A percentile compares a stretch with the other conserved stretches of the same genome.
Conservation (phyloP, 2,329 filamentous ascomycete genomes). For the Xylariaceae sp. region DNA sequence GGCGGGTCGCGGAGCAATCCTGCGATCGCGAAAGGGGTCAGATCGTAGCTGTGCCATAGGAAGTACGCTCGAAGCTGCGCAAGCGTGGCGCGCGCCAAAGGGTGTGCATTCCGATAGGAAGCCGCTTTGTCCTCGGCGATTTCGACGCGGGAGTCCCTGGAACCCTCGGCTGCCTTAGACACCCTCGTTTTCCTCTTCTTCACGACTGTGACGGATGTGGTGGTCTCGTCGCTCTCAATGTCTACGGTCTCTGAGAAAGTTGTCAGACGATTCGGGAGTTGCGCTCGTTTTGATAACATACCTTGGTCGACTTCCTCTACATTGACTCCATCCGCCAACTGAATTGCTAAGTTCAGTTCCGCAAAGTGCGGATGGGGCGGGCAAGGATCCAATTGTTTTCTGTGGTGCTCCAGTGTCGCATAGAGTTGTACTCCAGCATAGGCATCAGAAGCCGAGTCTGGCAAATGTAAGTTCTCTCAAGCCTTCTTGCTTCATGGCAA, state of each 20-base stretch:
- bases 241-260: slow-evolving; percentile 25
- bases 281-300: neutral
- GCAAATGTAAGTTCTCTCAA: slow-evolving; percentile 27
- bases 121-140: slow-evolving; percentile 41
- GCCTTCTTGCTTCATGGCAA: neutral
- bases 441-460: slow-evolving; percentile 76
- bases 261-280: slow-evolving; percentile 10
- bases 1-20: slow-evolving; percentile 57
- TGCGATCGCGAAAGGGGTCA: slow-evolving; percentile 49
- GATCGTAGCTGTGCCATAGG: slow-evolving; percentile 57
- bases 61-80: slow-evolving; percentile 55
- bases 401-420: slow-evolving; percentile 63
- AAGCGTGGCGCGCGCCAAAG: slow-evolving; percentile 9
- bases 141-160: slow-evolving; percentile 41
- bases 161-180: slow-evolving; percentile 3
- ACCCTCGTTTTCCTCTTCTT: neutral
- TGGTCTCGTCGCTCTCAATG: slow-evolving; percentile 22
- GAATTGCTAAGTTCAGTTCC: slow-evolving; percentile 63
- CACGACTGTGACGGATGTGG: too few species aligned
- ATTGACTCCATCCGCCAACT: slow-evolving; percentile 44
- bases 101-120: slow-evolving; percentile 36
- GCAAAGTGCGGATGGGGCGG: slow-evolving; percentile 67
- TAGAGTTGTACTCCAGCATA: slow-evolving; percentile 76
- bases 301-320: neutral
- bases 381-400: slow-evolving; percentile 60